Evolutionary conservation across 495 filamentous ascomycete genomes (phyloP), one percentile per base, ranked within the genome.

Genomic region (Aspergillus sclerotiicarbonarius): DNA sequence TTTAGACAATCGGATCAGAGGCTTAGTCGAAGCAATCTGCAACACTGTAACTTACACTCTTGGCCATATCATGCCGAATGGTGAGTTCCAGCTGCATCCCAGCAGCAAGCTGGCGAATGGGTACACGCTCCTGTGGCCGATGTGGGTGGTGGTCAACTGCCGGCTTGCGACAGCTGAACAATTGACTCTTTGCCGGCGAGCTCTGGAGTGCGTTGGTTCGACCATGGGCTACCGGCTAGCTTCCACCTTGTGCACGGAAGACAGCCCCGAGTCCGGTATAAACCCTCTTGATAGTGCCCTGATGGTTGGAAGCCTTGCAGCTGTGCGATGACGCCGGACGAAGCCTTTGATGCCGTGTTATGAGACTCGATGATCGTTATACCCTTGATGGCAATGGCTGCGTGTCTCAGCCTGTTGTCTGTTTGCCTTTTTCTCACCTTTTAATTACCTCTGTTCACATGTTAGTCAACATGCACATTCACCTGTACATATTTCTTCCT

Each of bases 71-170:
- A 20, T 4, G 1, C 15, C 31, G 29, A 13, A 37, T 9, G 19
- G n/a, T 10, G 16, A 18, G 13, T 52, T 52, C 33, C 4, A 35
- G 25, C 18, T 39, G 6, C 35, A 35, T 6, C 12, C n/a, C 9
- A 20, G 44, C 37, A 30, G n/a, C 20, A 54, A 54, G 20, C 6
- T 54, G 21, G 51, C 18, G 15, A 54, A 41, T 15, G 30, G 51
- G 6, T 54, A 37, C n/a, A 44, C 35, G 5, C 37, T 54, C 10
- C 35, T 35, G 0, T 35, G 32, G 51, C 51, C 51, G 12, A 54
- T 54, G 51, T 39, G 51, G 51, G 30, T 54, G 20, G 35, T 54
- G 16, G 16, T 29, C 6, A 44, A 21, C 19, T 54, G 30, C 13
- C 18, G 12, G 19, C 43, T 44, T 16, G 18, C 35, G 4, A 44